phyloP scores from a whole-genome alignment of 2,329 filamentous ascomycete genomes.

The Xylariaceae sp. region DNA sequence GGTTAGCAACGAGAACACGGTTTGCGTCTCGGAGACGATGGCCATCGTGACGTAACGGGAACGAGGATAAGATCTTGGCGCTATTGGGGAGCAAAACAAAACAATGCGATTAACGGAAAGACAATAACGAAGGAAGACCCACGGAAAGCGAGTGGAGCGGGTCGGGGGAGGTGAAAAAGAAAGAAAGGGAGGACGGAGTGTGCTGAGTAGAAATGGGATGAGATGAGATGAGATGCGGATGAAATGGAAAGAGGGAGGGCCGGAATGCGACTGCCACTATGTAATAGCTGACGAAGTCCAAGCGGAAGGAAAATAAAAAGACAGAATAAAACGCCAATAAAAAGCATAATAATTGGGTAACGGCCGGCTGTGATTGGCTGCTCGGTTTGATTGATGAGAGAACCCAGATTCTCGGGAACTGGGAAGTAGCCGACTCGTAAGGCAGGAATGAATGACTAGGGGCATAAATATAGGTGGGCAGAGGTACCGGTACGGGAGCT shows the following conservation, averaged over 20 bases:
- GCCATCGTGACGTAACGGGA: conserved; percentile 20
- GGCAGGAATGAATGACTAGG: neutral
- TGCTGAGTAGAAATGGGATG: neutral
- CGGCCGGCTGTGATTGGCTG: neutral
- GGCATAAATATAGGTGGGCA: neutral
- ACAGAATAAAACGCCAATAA: neutral
- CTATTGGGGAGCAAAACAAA: conserved; percentile 7
- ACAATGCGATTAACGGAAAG: conserved; percentile 2
- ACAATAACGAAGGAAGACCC: neutral
- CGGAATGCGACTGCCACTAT: conserved; percentile 8
- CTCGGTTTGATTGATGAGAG: neutral
- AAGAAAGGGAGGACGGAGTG: neutral
- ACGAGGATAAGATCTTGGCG: conserved; percentile 9
- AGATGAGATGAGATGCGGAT: neutral
- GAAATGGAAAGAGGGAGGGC: conserved; percentile 3
- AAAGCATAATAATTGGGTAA: neutral
- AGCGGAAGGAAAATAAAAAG: neutral
- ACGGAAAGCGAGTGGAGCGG: neutral
- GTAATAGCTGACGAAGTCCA: neutral
- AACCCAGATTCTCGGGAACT: neutral
- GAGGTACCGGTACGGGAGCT: neutral
- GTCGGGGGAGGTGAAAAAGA: neutral
- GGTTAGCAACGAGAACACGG: conserved; percentile 35
- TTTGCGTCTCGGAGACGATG: conserved; percentile 19
- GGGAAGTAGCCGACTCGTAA: neutral